Percentiles rank a stretch among this genome's conserved stretches.
These are phyloP conservation scores for Spathaspora gorwiae DNA, from an alignment of 805 yeast species.

Conservation along the genomic window DNA sequence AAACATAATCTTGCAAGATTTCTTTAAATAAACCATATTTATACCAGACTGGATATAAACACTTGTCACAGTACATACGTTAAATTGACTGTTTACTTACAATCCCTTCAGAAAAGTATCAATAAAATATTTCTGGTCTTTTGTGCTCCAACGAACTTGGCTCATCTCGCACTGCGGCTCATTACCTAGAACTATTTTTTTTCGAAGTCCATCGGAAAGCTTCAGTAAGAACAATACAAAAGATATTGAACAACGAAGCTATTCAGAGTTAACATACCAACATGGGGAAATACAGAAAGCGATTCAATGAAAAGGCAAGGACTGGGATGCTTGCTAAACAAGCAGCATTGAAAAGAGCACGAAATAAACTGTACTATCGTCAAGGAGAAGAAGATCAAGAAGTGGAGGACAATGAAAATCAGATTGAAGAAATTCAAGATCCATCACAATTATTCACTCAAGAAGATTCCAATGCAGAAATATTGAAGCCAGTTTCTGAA, in stretches of 20 bases:
- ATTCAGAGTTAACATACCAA: background rate
- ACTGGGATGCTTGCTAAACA: slow-evolving; percentile 80
- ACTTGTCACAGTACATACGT: no score
- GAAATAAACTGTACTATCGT: slow-evolving; percentile 65
- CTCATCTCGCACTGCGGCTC: no score
- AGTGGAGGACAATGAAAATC: slow-evolving; percentile 16
- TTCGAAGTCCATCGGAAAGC: no score
- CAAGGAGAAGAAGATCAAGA: slow-evolving; percentile 39
- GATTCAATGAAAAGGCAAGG: slow-evolving; percentile 84
- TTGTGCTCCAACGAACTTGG: no score
- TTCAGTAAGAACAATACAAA: background rate
- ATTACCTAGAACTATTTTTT: no score
- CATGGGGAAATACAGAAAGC: slow-evolving; percentile 79
- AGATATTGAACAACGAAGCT: background rate
- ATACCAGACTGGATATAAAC: no score
- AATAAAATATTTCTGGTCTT: no score
- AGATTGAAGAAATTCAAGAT: slow-evolving; percentile 5
- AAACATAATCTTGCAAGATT: no score
- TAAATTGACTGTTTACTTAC: no score
- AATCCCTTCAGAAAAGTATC: no score
- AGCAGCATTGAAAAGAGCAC: slow-evolving; percentile 57
- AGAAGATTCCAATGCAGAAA: slow-evolving; percentile 55
- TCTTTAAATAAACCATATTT: no score
- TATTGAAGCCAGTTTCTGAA: slow-evolving; percentile 56
- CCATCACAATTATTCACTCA: slow-evolving; percentile 12